Base-by-base conservation (phyloP, 352 stramenopile genomes). In the Phytopythium litorale region DNA sequence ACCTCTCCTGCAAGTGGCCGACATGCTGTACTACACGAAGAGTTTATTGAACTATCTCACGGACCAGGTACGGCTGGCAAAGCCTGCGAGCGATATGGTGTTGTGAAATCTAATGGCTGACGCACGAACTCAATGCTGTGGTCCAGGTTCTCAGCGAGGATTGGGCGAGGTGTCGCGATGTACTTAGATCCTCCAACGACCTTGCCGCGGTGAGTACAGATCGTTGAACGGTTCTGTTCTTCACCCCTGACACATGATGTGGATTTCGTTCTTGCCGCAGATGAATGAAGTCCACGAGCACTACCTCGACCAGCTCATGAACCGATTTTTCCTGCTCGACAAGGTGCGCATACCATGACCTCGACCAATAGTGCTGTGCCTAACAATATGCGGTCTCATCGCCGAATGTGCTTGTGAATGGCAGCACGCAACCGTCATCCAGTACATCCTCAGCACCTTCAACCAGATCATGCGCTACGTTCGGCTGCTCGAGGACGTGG, bases 21-120 rank as follows among this genome's bases (percentile, higher is more conserved):
- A 84, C 51, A 94, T 94, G 84, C 74, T 92, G 13, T 82, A 94
- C 57, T 94, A 87, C 63, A 87, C 82, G 0, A 82, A 87, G 55
- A 78, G 72, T 33, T 64, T 94, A 21, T 62, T 91, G 21, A 76
- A 70, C 32, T 94, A 91, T 63, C 73, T 94, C 25, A 76, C 76
- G 11, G 85, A 76, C 56, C 81, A 90, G 73, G 81, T 88, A 69
- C 16, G 59, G 18, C 9, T 19, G 11, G 42, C 18, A 45, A 50
- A 50, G 15, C 33, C 1, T 5, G 9, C 32, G 51, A 25, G 49
- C 21, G 51, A 18, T 16, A 30, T n/a, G 23, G 53, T 56, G 21
- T 30, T 18, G 23, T 18, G 2, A 46, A 21, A 21, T 2, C 19
- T 62, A 15, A 35, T 3, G 43, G 3, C 5, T 13, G 40, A 11